Percentiles rank a stretch among this genome's conserved stretches.
phyloP scores from a whole-genome alignment of 257 asterid species.

The Solanum medicagineum region DNA sequence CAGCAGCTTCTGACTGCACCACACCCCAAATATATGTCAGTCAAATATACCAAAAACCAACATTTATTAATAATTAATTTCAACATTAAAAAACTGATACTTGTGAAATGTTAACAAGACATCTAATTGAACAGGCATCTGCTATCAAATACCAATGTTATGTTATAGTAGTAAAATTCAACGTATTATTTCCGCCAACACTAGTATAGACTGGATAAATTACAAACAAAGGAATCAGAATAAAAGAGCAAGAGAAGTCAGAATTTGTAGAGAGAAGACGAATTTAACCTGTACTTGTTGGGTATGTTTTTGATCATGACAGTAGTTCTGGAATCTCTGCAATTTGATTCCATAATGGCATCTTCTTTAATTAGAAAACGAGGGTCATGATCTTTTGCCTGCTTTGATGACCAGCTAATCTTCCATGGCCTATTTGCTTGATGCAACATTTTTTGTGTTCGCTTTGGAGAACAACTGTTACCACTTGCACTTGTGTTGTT shows the following conservation, averaged over 20 bases:
- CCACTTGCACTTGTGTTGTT: not conserved
- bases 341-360: slow-evolving; percentile 39
- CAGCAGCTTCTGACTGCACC: slow-evolving; percentile 81
- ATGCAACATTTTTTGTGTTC: not conserved
- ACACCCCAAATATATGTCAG: not conserved
- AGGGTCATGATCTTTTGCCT: slow-evolving; percentile 51
- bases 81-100: not conserved
- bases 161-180: not conserved
- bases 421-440: slow-evolving; percentile 26
- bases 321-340: slow-evolving; percentile 74
- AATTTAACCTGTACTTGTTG: slow-evolving; percentile 83
- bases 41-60: slow-evolving; percentile 1
- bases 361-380: slow-evolving; percentile 67
- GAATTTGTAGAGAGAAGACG: not conserved
- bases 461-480: slow-evolving; percentile 6
- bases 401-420: slow-evolving; percentile 3
- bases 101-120: not conserved
- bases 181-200: not conserved
- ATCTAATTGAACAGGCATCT: not conserved
- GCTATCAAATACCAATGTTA: not conserved
- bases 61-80: not conserved
- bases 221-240: not conserved
- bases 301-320: slow-evolving; percentile 98
- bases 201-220: not conserved
- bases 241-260: not conserved